Percentiles rank a stretch among this genome's conserved stretches.
These are phyloP conservation scores for Byssochlamys sp. DNA, from an alignment of 2,329 filamentous ascomycete genomes.

Conservation along the genomic window DNA sequence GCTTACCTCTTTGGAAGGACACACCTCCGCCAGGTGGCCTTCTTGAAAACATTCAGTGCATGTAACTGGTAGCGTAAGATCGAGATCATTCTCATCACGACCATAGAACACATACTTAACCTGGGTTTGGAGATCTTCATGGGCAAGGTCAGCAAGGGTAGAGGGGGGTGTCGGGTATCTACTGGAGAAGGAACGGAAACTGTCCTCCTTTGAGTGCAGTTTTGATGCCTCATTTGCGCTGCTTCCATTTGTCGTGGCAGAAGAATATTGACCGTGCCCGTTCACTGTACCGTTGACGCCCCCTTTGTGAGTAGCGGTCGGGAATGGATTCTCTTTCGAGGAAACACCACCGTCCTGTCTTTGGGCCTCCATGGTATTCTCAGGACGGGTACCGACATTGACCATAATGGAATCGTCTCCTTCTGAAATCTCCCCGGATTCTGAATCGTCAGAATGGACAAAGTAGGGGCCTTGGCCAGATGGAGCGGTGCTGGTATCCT, in stretches of 20 bases:
- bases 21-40: slow-evolving; percentile 35
- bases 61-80: slow-evolving; percentile 31
- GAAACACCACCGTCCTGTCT: neutral
- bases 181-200: slow-evolving; percentile 22
- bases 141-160: slow-evolving; percentile 28
- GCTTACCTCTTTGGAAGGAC: slow-evolving; percentile 34
- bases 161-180: slow-evolving; percentile 27
- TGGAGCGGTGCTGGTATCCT: neutral
- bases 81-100: slow-evolving; percentile 26
- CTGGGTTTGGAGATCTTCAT: slow-evolving; percentile 31
- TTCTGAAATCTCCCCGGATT: slow-evolving; percentile 19
- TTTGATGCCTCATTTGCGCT: neutral
- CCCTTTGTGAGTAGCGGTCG: slow-evolving; percentile 18
- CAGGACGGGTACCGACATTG: slow-evolving; percentile 25
- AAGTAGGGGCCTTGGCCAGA: slow-evolving; percentile 7
- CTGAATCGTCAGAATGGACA: slow-evolving; percentile 19
- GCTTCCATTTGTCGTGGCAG: neutral
- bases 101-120: slow-evolving; percentile 33
- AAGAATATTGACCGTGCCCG: neutral
- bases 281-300: neutral
- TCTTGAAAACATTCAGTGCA: slow-evolving; percentile 35
- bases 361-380: slow-evolving; percentile 3
- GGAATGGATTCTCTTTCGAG: slow-evolving; percentile 1
- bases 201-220: slow-evolving; percentile 22
- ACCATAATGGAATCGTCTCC: slow-evolving; percentile 35